Evolutionary conservation across 495 filamentous ascomycete species (phyloP).

Genomic region (Geoglossum glabrum): DNA sequence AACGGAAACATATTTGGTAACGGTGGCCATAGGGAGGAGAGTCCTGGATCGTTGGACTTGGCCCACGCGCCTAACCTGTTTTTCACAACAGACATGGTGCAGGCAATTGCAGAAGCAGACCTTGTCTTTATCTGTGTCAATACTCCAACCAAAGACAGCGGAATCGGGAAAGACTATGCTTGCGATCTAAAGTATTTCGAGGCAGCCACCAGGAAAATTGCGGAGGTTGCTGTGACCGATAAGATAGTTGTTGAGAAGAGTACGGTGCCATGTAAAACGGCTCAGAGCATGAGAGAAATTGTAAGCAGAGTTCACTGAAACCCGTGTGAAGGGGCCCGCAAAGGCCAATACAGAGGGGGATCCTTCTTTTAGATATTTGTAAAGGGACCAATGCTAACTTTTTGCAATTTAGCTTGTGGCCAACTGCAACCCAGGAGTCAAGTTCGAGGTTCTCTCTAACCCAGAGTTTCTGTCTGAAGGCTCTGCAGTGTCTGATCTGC

Average conservation of each 20-base stretch:
- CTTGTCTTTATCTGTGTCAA: conserved; percentile 64
- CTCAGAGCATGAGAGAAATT: conserved; percentile 45
- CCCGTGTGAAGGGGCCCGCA: not conserved
- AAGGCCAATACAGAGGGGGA: not conserved
- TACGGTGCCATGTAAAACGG: conserved; percentile 65
- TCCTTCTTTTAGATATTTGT: not conserved
- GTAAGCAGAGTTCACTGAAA: conserved; percentile 23
- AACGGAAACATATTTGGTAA: not conserved
- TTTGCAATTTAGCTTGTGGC: conserved; percentile 19
- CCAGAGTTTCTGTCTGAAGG: conserved; percentile 72
- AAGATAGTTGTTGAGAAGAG: conserved; percentile 71
- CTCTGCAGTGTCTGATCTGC: conserved; percentile 49
- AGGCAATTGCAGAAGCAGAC: conserved; percentile 44
- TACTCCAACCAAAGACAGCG: conserved; percentile 57
- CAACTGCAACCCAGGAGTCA: conserved; percentile 33
- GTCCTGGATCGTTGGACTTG: not conserved
- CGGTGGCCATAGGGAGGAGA: not conserved
- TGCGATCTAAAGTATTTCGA: conserved; percentile 52
- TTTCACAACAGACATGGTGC: conserved; percentile 47
- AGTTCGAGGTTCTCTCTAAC: conserved; percentile 64
- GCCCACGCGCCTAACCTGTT: conserved; percentile 32
- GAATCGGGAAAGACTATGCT: conserved; percentile 48
- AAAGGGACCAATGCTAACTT: not conserved
- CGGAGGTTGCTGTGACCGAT: conserved; percentile 38
- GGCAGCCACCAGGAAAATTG: conserved; percentile 43